These are phyloP conservation scores for Pestalotiopsis sp. DNA, from an alignment of 2,329 filamentous ascomycete genomes.

Conservation along the genomic window DNA sequence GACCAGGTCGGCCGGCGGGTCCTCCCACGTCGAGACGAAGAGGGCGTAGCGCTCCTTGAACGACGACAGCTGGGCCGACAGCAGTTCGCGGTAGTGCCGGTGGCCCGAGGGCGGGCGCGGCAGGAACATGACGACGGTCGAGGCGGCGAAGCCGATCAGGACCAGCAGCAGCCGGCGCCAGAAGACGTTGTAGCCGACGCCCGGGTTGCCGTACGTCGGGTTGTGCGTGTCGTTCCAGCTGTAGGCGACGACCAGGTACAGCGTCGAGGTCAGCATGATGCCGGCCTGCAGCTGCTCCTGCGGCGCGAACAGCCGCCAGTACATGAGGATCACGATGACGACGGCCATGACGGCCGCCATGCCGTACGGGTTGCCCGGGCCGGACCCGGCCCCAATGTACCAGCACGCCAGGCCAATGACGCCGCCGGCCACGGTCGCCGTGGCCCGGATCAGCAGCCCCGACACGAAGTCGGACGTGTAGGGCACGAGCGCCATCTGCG, in stretches of 20 bases:
- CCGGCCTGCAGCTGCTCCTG: neutral
- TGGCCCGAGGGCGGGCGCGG: neutral
- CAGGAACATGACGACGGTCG: neutral
- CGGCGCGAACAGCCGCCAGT: conserved; percentile 1
- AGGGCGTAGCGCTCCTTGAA: conserved; percentile 8
- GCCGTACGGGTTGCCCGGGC: conserved; percentile 2
- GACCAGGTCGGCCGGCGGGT: neutral
- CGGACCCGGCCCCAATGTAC: conserved; percentile 4
- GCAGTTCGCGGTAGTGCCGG: neutral
- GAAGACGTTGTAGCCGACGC: conserved; percentile 7
- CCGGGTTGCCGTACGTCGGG: conserved; percentile 3
- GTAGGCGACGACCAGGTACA: conserved; percentile 4
- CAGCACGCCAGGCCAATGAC: conserved; percentile 3
- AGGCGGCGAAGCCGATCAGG: conserved; percentile 5
- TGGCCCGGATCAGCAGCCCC: neutral
- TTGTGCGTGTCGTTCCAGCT: conserved; percentile 8
- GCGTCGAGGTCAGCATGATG: conserved; percentile 2
- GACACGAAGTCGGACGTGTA: conserved; percentile 4
- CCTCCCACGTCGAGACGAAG: neutral
- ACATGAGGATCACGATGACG: neutral
- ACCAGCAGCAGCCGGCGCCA: conserved; percentile 3
- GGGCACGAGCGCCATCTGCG: conserved; percentile 5
- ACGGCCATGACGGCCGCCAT: conserved; percentile 9
- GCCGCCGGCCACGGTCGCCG: conserved; percentile 1
- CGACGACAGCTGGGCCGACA: neutral